These are phyloP conservation scores for Echium plantagineum DNA, from an alignment of 257 asterid genomes.

Conservation along the genomic window DNA sequence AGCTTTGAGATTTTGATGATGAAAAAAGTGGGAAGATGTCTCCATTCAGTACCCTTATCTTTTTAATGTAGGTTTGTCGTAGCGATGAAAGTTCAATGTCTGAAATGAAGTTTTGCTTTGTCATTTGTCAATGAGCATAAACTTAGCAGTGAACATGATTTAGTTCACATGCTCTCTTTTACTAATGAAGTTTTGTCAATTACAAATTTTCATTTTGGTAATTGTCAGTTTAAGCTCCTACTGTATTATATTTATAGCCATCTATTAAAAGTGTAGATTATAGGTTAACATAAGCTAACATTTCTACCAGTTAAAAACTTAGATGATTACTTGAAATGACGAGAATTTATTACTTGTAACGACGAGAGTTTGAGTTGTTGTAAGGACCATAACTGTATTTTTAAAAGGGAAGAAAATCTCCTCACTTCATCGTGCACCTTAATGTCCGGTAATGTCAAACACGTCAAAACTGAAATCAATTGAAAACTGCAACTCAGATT, in stretches of 20 bases:
- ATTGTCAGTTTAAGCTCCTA: neutral
- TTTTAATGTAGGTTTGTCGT: constrained; percentile 4
- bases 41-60: constrained; percentile 6
- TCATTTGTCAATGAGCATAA: neutral
- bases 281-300: neutral
- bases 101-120: neutral
- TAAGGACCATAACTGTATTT: too few relatives aligned
- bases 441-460: too few relatives aligned
- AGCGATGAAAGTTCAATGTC: neutral
- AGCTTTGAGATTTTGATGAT: constrained; percentile 31
- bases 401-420: too few relatives aligned
- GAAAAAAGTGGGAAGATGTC: constrained; percentile 6
- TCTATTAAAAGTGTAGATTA: neutral
- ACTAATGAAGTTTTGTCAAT: neutral
- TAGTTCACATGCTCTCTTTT: neutral
- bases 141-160: neutral
- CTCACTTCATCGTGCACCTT: too few relatives aligned
- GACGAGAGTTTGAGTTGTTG: too few relatives aligned
- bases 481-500: too few relatives aligned
- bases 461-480: too few relatives aligned
- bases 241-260: too few relatives aligned
- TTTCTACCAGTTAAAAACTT: neutral
- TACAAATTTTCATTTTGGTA: neutral
- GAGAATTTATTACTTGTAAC: too few relatives aligned
- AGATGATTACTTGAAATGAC: too few relatives aligned